These are phyloP conservation scores for Nidularia sp. DNA, from an alignment of 768 basidiomycete genomes.

Conservation along the genomic window DNA sequence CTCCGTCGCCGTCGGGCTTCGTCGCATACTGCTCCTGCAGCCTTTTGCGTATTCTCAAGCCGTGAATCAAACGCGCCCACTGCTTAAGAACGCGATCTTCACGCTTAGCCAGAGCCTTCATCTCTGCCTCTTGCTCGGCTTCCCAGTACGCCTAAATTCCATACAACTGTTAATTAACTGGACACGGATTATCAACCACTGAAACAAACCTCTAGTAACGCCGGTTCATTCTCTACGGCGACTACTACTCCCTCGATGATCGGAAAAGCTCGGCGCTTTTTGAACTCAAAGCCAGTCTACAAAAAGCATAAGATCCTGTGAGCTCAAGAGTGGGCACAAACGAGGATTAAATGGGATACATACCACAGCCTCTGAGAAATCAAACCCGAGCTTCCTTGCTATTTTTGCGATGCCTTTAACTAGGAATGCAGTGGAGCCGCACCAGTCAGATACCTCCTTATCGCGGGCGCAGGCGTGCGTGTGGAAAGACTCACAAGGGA, in stretches of 20 bases:
- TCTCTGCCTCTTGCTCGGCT: conserved; percentile 71
- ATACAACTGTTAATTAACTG: neutral
- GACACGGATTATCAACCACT: too few species aligned
- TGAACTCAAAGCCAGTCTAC: conserved; percentile 96
- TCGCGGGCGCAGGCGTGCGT: neutral
- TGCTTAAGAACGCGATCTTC: conserved; percentile 80
- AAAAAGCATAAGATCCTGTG: neutral
- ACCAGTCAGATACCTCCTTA: neutral
- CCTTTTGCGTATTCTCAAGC: conserved; percentile 80
- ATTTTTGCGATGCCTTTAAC: conserved; percentile 88
- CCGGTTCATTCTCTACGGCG: conserved; percentile 72
- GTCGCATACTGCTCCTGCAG: conserved; percentile 74
- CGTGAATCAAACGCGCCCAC: conserved; percentile 86
- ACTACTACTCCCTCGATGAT: conserved; percentile 83
- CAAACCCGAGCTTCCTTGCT: conserved; percentile 80
- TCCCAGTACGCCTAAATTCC: conserved; percentile 75
- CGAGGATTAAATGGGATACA: conserved; percentile 23
- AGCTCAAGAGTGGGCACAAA: too few species aligned
- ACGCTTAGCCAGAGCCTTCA: conserved; percentile 70
- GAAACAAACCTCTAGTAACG: conserved; percentile 52
- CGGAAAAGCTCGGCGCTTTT: conserved; percentile 84
- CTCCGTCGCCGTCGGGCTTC: conserved; percentile 12
- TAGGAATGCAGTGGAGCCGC: conserved; percentile 21
- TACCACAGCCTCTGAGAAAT: conserved; percentile 95
- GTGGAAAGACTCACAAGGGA: conserved; percentile 70